Conservation (phyloP, 345 rosid species). For the Eucalyptus pauciflora region DNA sequence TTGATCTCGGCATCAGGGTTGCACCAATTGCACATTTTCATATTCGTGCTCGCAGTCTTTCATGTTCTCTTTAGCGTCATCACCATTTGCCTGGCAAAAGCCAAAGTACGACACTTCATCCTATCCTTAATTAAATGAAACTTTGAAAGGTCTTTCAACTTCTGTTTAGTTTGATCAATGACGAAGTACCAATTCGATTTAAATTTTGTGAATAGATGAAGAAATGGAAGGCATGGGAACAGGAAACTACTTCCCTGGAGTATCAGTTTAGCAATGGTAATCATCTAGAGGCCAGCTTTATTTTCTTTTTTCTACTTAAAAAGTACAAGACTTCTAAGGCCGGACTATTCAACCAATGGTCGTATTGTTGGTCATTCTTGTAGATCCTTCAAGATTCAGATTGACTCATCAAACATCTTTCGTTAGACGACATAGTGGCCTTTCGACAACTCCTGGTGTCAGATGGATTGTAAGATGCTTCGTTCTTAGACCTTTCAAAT, state of each 20-base stretch:
- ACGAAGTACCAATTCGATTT: not conserved
- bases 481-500: not conserved
- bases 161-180: not conserved
- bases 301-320: not conserved
- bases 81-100: slow-evolving; percentile 22
- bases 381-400: slow-evolving; percentile 38
- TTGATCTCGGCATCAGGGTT: slow-evolving; percentile 24
- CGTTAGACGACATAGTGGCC: slow-evolving; percentile 28
- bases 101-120: slow-evolving; percentile 9
- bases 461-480: slow-evolving; percentile 28
- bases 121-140: not conserved
- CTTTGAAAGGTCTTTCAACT: not conserved
- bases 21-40: slow-evolving; percentile 33
- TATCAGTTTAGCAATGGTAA: slow-evolving; percentile 30
- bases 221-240: slow-evolving; percentile 35
- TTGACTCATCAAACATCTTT: slow-evolving; percentile 34
- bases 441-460: slow-evolving; percentile 19
- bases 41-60: slow-evolving; percentile 30
- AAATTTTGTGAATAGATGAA: slow-evolving; percentile 13
- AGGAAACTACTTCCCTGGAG: slow-evolving; percentile 28
- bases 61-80: slow-evolving; percentile 25
- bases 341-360: not conserved
- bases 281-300: not conserved
- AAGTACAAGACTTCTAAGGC: not conserved
- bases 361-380: not conserved